Base-by-base conservation (phyloP, 805 yeast genomes). In the Wickerhamiella azyma region DNA sequence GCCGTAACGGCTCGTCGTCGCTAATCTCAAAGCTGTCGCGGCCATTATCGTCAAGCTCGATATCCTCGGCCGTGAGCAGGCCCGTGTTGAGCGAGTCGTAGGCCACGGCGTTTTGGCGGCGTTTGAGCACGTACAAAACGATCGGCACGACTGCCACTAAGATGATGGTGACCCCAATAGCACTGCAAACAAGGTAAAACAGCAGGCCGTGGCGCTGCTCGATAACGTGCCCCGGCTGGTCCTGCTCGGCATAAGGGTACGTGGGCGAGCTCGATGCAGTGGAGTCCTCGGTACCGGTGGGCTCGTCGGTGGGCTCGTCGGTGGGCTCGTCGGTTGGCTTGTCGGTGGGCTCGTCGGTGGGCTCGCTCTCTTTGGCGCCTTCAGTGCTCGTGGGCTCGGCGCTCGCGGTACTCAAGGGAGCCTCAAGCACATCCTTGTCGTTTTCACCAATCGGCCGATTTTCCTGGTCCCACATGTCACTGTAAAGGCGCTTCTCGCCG, bases 401-500 rank as follows among this genome's bases (percentile, higher is more conserved):
- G n/a, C n/a, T n/a, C n/a, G n/a, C n/a, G n/a, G n/a, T n/a, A n/a
- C n/a, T n/a, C n/a, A n/a, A 21, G 24, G 44, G 38, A 1, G 16
- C 19, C 32, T 32, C 37, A 2, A 33, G 11, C 5, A 32, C 38
- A 13, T 3, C 17, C 17, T 33, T 41, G 2, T 26, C 38, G 7
- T 9, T 9, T 7, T 41, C 44, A 14, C 24, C 26, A 8, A 41
- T 21, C 6, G 40, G 29, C 18, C n/a, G 19, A 26, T 41, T 32
- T 26, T 41, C 44, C 7, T 41, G 38, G 38, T 56, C 50, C 58
- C 57, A 56, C n/a, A 43, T 53, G 17, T 54, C 56, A 37, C 55
- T 50, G 57, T 66, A 81, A 39, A 70, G 64, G 55, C 71, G 73
- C 1, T 82, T 85, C 61, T 76, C 73, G 11, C 72, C 56, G 61